Percentiles rank a stretch among this genome's conserved stretches.
Evolutionary conservation across 139 green algal genomes (phyloP).

Genomic region (Auxenochlorella protothecoides): DNA sequence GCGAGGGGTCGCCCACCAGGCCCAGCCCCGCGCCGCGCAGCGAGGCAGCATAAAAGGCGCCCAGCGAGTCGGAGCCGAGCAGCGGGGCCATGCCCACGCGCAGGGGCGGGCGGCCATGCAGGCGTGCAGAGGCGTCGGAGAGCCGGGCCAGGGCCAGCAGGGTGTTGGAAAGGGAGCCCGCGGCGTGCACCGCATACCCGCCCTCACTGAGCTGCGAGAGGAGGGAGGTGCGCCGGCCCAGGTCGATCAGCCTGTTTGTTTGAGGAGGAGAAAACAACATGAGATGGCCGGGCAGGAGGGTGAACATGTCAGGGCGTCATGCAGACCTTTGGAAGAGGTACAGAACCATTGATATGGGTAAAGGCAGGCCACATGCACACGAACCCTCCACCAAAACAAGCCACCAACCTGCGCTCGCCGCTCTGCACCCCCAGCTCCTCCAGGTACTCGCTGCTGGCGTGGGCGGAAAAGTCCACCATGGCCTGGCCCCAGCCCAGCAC

Average conservation of each 20-base stretch:
- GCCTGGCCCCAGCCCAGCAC: constrained; percentile 22
- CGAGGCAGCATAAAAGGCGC: constrained; percentile 52
- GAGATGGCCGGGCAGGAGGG: not conserved
- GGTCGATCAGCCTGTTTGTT: constrained; percentile 19
- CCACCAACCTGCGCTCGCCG: constrained; percentile 33
- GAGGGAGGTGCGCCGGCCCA: constrained; percentile 14
- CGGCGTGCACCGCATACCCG: constrained; percentile 56
- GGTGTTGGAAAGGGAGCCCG: constrained; percentile 82
- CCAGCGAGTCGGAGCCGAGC: constrained; percentile 58
- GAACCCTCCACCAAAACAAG: no score
- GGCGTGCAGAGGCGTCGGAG: constrained; percentile 17
- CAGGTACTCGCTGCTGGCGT: constrained; percentile 42
- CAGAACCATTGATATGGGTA: constrained; percentile 1
- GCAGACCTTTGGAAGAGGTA: no score
- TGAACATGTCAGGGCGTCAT: no score
- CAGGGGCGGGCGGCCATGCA: constrained; percentile 11
- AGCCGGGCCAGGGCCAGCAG: constrained; percentile 71
- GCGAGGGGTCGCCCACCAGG: constrained; percentile 32
- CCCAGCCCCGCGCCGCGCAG: constrained; percentile 53
- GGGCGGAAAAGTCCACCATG: constrained; percentile 52
- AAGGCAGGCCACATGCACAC: not conserved
- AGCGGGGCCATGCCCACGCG: constrained; percentile 58
- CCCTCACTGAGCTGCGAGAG: constrained; percentile 13
- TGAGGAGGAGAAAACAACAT: not conserved
- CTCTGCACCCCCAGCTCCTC: constrained; percentile 29